Base-by-base conservation (phyloP, 2,329 filamentous ascomycete genomes). In the Cladophialophora carrionii region DNA sequence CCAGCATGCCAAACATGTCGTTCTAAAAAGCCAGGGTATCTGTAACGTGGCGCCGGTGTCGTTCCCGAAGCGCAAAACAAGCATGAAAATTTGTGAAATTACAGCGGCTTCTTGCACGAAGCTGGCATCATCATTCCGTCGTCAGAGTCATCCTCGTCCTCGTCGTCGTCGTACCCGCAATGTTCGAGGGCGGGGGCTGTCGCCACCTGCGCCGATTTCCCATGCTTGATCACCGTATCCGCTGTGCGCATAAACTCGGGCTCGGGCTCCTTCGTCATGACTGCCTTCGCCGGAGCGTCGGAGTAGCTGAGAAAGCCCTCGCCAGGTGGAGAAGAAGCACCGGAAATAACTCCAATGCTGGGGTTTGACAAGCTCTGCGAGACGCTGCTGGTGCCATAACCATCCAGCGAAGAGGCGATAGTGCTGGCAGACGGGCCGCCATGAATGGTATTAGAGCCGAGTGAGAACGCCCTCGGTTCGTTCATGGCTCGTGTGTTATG, bases 301-400 rank as follows among this genome's bases (percentile, higher is more conserved):
- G 56, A 58, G 41, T 57, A 61, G 37, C 49, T 64, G 74, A 79
- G 60, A 82, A 84, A 70, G 0, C 75, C 74, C 60, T 80, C 78
- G 7, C 75, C 76, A 10, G 79, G 81, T 29, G 80, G 74, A 24
- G 80, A 81, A 0, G 80, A 81, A 12, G 78, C 79, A 31, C 78
- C 78, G 0, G 79, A 81, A 17, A 80, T 78, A 10, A 79, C 79
- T 3, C 79, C 79, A 37, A 81, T 80, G 68, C 79, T 81, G 4
- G 79, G 79, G 66, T 81, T 78, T 8, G 80, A 81, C 48, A 78
- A 77, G 69, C 78, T 80, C 58, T 80, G 78, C 31, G 79, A 81
- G 71, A 81, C 80, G 57, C 79, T 79, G 55, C 79, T 81, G 37
- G 76, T 76, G 51, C 75, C 78, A 60, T 80, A 79, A 60, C 79